Percentiles rank a stretch among this genome's conserved stretches.
Evolutionary conservation across 2,329 filamentous ascomycete species (phyloP).

Genomic region (Daldinia sp.): DNA sequence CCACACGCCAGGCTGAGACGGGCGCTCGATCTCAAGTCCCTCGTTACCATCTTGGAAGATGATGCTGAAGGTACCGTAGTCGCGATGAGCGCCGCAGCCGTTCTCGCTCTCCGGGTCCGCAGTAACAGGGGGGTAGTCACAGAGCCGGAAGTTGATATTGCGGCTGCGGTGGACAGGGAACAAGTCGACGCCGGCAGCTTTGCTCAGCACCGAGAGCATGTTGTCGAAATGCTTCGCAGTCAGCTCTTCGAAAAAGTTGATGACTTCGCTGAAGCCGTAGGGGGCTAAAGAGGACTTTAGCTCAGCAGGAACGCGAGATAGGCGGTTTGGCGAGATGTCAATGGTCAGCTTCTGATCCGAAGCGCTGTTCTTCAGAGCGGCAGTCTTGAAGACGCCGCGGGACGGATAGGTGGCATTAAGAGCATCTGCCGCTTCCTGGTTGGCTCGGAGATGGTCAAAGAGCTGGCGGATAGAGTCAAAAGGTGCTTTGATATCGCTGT

Average conservation of each 20-base stretch:
- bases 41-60: neutral
- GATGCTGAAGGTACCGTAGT: neutral
- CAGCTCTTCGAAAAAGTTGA: neutral
- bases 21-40: neutral
- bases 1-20: neutral
- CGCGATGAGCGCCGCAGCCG: neutral
- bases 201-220: neutral
- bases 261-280: neutral
- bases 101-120: neutral
- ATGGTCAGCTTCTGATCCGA: conserved; percentile 25
- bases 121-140: neutral
- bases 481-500: neutral
- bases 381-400: neutral
- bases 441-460: neutral
- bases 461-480: neutral
- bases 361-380: conserved; percentile 2
- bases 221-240: neutral
- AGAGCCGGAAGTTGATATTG: neutral
- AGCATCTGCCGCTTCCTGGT: neutral
- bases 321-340: conserved; percentile 8
- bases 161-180: neutral
- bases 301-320: conserved; percentile 4
- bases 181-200: neutral
- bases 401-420: neutral
- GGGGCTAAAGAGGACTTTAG: neutral